Conservation (phyloP, 805 yeast species). For the baker's yeast (Saccharomyces cerevisiae) region DNA sequence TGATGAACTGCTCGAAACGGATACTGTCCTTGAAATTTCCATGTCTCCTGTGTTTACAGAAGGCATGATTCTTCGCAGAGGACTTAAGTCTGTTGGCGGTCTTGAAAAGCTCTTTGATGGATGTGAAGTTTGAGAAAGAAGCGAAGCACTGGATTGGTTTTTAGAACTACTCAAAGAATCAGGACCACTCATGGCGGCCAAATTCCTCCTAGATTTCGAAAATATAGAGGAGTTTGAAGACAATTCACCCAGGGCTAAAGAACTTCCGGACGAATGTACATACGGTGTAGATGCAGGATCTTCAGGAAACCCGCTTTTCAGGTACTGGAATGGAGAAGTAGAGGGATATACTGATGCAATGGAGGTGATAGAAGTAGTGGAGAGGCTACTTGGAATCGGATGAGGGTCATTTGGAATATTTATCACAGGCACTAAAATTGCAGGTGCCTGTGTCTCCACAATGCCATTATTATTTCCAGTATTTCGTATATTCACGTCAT, state of each 20-base stretch:
- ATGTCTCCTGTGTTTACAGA: constrained; percentile 4
- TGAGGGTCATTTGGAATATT: constrained; percentile 1
- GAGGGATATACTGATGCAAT: not conserved
- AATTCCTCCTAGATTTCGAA: not conserved
- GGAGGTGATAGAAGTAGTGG: not conserved
- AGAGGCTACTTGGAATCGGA: constrained; percentile 1
- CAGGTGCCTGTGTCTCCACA: not conserved
- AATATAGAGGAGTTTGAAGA: not conserved
- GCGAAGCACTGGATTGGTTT: not conserved
- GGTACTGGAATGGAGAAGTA: not conserved
- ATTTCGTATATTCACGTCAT: not conserved
- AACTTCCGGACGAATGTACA: constrained; percentile 8
- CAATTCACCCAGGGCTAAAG: constrained; percentile 5
- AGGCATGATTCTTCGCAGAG: constrained; percentile 18
- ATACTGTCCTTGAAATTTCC: constrained; percentile 10
- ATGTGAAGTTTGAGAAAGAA: not conserved
- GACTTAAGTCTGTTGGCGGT: constrained; percentile 12
- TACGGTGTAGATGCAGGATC: not conserved
- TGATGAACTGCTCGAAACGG: constrained; percentile 13
- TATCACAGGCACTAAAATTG: not conserved
- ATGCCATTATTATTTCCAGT: not conserved
- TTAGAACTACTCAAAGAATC: not conserved
- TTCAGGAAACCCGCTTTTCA: not conserved
- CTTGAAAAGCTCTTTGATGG: constrained; percentile 8
- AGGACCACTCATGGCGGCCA: not conserved